Base-by-base conservation (phyloP, 306 rosid genomes). In the Calophaca sinica region DNA sequence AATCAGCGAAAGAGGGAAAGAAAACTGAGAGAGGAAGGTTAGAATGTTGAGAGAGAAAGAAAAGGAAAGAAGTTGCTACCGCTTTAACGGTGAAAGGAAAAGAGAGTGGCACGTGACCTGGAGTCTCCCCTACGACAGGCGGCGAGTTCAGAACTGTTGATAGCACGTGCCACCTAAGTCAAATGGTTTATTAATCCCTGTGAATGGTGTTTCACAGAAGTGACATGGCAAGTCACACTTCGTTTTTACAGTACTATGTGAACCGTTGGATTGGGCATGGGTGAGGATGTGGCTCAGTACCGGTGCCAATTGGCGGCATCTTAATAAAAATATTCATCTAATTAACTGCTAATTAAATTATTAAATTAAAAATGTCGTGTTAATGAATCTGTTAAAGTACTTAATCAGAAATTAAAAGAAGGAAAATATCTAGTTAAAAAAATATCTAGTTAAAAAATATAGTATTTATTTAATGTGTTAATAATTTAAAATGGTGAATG, bases 31-130 rank as follows among this genome's bases (percentile, higher is more conserved):
- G 80, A 62, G 79, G n/a, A 73, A 82, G 69, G 51, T 80, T 62
- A 75, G 80, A 72, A 81, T 68, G 64, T 36, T 38, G 70, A 11
- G 71, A 62, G 52, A 32, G 49, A 7, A 5, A 64, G 75, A 45
- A 51, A 74, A 6, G 20, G 29, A 42, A 20, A 15, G 79, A 55
- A 45, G 49, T 31, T 59, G 77, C 78, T 66, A 70, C 46, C 80
- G n/a, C 58, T 83, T 80, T 81, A 78, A 83, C 48, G 80, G 79
- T 59, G 67, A 44, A 44, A 33, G 77, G 78, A 41, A 61, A 54
- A 60, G 80, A 70, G 11, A 35, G 79, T 12, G 51, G 73, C 80
- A 64, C 80, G 72, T 87, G 89, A 80, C 82, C 39, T 71, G 79
- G 76, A 73, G 41, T 50, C 12, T 46, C 38, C 10, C 13, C 12